Conservation (phyloP, 495 filamentous ascomycete species). For the Aspergillus egyptiacus region DNA sequence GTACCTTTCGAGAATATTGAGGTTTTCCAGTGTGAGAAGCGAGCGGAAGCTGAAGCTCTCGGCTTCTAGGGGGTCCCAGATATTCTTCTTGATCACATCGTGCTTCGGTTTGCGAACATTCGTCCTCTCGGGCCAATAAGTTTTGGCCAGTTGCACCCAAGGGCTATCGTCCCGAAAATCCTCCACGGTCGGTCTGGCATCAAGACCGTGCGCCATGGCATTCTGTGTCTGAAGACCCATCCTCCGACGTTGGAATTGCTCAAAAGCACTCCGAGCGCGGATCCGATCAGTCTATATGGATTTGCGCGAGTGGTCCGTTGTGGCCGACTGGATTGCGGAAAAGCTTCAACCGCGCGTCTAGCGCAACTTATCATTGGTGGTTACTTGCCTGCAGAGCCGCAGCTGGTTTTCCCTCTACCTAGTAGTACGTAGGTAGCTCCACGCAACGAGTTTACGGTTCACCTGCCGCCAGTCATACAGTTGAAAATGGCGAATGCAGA, state of each 20-base stretch:
- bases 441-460: neutral
- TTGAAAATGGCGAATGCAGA: conserved; percentile 46
- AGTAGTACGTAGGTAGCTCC: neutral
- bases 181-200: conserved; percentile 53
- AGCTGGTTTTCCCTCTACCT: no score
- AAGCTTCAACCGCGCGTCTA: conserved; percentile 26
- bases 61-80: conserved; percentile 86
- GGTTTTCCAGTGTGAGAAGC: conserved; percentile 77
- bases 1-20: conserved; percentile 86
- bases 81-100: conserved; percentile 77
- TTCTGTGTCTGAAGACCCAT: conserved; percentile 33
- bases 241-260: conserved; percentile 28
- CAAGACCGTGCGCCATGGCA: conserved; percentile 43
- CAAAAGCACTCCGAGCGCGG: conserved; percentile 19
- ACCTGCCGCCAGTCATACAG: neutral
- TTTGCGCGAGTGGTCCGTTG: conserved; percentile 26
- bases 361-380: conserved; percentile 13
- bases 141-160: conserved; percentile 75
- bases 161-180: conserved; percentile 72
- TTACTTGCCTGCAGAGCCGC: conserved; percentile 30
- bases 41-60: conserved; percentile 70
- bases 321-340: conserved; percentile 12
- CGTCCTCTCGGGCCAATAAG: conserved; percentile 70
- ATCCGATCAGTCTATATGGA: conserved; percentile 17
- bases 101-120: conserved; percentile 72